These are phyloP conservation scores for Knoxia roxburghii DNA, from an alignment of 257 asterid genomes.

Conservation along the genomic window DNA sequence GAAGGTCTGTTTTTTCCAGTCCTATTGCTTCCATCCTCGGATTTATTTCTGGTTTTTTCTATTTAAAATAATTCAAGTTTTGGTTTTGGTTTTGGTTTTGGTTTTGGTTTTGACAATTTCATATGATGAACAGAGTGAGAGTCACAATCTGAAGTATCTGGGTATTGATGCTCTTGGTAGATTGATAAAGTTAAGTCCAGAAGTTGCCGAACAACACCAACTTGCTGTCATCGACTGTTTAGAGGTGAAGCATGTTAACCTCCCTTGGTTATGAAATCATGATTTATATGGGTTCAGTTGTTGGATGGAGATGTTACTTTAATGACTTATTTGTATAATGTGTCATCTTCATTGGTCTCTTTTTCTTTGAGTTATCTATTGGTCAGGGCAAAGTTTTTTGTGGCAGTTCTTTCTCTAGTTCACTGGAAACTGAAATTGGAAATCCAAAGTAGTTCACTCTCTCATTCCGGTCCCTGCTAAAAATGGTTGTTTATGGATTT, in stretches of 20 bases:
- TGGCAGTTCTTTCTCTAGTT: not conserved
- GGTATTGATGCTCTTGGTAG: constrained; percentile 98
- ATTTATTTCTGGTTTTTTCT: constrained; percentile 4
- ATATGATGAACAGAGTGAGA: constrained; percentile 69
- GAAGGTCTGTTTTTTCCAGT: constrained; percentile 50
- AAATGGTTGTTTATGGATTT: not conserved
- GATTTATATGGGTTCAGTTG: not conserved
- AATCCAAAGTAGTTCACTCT: not conserved
- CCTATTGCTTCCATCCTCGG: constrained; percentile 8
- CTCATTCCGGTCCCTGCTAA: not conserved
- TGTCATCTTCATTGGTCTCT: not conserved
- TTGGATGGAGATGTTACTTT: not conserved
- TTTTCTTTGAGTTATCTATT: too few species aligned
- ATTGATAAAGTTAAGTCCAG: constrained; percentile 88
- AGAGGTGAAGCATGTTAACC: constrained; percentile 52
- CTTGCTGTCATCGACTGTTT: constrained; percentile 95
- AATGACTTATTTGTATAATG: not conserved
- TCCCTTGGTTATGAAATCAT: not conserved
- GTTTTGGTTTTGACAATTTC: constrained; percentile 15
- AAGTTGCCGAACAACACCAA: constrained; percentile 95
- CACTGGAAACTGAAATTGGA: not conserved
- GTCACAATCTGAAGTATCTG: constrained; percentile 96
- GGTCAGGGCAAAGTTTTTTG: too few species aligned
- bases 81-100: not conserved
- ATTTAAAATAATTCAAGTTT: not conserved